Evolutionary conservation across 106 monocot species (phyloP).

Genomic region (Dendrobium nobile): DNA sequence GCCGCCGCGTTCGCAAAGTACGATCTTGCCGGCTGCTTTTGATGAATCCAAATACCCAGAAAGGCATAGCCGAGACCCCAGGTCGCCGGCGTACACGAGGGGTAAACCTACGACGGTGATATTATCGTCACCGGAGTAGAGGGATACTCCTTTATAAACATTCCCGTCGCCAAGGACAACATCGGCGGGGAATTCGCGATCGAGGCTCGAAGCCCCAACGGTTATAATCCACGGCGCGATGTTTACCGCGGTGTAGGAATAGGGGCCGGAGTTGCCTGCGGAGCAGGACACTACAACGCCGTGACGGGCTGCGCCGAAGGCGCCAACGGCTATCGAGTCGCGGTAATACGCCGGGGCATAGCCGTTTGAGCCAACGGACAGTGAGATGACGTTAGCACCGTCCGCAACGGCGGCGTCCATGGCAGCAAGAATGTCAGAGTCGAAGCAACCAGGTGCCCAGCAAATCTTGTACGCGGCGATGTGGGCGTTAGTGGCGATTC

Average conservation of each 20-base stretch:
- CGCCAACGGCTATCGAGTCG: constrained; percentile 69
- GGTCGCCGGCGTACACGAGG: constrained; percentile 48
- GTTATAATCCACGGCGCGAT: constrained; percentile 91
- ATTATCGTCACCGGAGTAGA: constrained; percentile 49
- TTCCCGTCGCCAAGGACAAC: constrained; percentile 57
- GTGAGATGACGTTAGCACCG: constrained; percentile 79
- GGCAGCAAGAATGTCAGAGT: constrained; percentile 81
- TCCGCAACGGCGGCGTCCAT: constrained; percentile 71
- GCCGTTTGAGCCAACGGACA: constrained; percentile 66
- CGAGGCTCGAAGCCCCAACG: constrained; percentile 83
- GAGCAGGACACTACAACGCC: constrained; percentile 76
- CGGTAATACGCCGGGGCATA: constrained; percentile 35
- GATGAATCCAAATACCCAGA: constrained; percentile 35
- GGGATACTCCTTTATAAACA: constrained; percentile 49
- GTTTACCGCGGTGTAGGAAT: constrained; percentile 47
- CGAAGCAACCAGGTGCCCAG: constrained; percentile 67
- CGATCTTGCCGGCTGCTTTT: constrained; percentile 66
- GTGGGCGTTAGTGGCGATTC: constrained; percentile 66
- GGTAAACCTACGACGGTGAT: constrained; percentile 17
- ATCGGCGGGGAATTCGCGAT: constrained; percentile 81
- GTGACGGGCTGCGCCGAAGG: constrained; percentile 55
- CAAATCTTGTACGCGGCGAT: constrained; percentile 91
- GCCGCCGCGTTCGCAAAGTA: constrained; percentile 69
- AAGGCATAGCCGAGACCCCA: constrained; percentile 52
- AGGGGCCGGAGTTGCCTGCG: constrained; percentile 78